Evolutionary conservation across 73 alveolate genomes (phyloP).

Genomic region (Uronychia binucleata): DNA sequence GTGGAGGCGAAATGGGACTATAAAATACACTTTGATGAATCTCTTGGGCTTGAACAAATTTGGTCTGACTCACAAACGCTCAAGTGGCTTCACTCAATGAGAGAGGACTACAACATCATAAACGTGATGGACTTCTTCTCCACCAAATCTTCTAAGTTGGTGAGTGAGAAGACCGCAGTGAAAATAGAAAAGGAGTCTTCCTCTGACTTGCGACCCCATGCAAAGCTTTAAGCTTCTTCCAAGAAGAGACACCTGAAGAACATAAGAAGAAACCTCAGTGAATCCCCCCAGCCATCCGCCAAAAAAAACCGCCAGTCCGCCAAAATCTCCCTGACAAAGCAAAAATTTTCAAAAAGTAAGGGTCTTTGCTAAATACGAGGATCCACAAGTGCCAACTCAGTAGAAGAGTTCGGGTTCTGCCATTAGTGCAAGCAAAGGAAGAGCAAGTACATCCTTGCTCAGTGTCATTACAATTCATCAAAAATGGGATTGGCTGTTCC

Average conservation of each 20-base stretch:
- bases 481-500: conserved; percentile 62
- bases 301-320: not conserved
- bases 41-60: not conserved
- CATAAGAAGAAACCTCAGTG: not conserved
- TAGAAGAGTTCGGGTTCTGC: conserved; percentile 51
- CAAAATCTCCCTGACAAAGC: not conserved
- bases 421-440: conserved; percentile 66
- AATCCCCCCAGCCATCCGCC: conserved; percentile 8
- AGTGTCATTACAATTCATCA: conserved; percentile 51
- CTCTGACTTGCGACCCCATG: not conserved
- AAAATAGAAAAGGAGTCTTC: not conserved
- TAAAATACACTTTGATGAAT: not conserved
- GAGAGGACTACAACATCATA: not conserved
- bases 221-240: not conserved
- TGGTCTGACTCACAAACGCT: conserved; percentile 8
- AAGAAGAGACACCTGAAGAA: not conserved
- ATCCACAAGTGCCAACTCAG: not conserved
- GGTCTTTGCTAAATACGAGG: not conserved
- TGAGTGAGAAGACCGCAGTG: not conserved
- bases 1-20: conserved; percentile 18
- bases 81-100: not conserved
- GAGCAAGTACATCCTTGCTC: conserved; percentile 36
- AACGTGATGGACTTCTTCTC: not conserved
- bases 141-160: not conserved
- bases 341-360: not conserved